These are phyloP conservation scores for Talaromyces funiculosus DNA, from an alignment of 2,329 filamentous ascomycete species.

Conservation along the genomic window DNA sequence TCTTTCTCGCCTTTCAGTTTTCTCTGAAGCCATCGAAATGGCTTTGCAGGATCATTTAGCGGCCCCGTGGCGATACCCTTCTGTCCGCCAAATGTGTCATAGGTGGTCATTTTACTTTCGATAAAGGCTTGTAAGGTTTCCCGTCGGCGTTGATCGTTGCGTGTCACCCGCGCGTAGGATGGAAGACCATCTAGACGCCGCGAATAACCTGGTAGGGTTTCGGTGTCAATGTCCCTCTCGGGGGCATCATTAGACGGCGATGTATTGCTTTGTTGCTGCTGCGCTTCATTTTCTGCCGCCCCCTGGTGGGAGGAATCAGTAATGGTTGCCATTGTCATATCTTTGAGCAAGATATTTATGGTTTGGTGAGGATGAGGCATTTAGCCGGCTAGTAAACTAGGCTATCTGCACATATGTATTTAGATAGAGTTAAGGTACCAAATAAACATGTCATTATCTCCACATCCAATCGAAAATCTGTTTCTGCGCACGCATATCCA, in stretches of 20 bases:
- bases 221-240: neutral
- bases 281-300: neutral
- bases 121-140: conserved; percentile 3
- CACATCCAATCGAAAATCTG: neutral
- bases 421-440: too few relatives aligned
- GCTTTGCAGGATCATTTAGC: neutral
- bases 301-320: neutral
- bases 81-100: neutral
- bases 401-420: too few relatives aligned
- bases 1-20: conserved; percentile 7
- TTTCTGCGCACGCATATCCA: neutral
- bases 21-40: conserved; percentile 3
- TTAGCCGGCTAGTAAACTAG: too few relatives aligned
- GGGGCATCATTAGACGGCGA: neutral
- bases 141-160: neutral
- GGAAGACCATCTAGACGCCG: neutral
- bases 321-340: neutral
- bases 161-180: neutral
- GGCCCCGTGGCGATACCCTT: neutral
- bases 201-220: neutral
- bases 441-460: neutral
- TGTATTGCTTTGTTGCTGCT: neutral
- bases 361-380: neutral
- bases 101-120: neutral
- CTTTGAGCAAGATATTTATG: neutral